Evolutionary conservation across 768 basidiomycete genomes (phyloP).

Genomic region (Hygrocybe punicea): DNA sequence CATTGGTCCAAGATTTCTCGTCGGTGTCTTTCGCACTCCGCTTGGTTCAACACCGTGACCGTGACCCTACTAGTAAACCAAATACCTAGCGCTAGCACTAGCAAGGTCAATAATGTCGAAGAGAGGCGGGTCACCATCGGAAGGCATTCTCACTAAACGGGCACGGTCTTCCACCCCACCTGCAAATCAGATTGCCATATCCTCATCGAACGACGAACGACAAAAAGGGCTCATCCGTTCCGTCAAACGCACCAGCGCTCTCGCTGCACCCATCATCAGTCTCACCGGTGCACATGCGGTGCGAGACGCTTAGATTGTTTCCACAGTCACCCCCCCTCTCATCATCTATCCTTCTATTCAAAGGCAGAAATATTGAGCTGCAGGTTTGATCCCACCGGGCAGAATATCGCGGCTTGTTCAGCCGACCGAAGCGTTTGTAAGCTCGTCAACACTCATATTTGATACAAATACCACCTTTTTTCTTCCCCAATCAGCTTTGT

Average conservation of each 20-base stretch:
- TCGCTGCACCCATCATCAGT: slow-evolving; percentile 92
- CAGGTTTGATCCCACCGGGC: slow-evolving; percentile 90
- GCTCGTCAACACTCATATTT: slow-evolving; percentile 39
- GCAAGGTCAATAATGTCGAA: slow-evolving; percentile 80
- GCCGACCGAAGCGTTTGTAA: slow-evolving; percentile 86
- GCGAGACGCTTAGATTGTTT: slow-evolving; percentile 28
- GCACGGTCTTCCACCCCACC: slow-evolving; percentile 49
- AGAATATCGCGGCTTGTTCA: slow-evolving; percentile 90
- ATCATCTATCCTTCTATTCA: neutral
- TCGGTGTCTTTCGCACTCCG: too few relatives aligned
- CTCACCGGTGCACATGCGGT: slow-evolving; percentile 85
- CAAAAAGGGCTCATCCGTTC: slow-evolving; percentile 78
- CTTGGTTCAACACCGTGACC: too few relatives aligned
- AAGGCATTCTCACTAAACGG: slow-evolving; percentile 58
- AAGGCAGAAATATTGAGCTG: slow-evolving; percentile 84
- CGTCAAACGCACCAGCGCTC: slow-evolving; percentile 86
- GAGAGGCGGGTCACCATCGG: slow-evolving; percentile 58
- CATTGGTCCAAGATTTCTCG: too few relatives aligned
- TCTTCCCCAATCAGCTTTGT: slow-evolving; percentile 76
- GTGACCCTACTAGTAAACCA: too few relatives aligned
- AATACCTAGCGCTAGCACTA: too few relatives aligned
- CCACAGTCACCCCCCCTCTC: neutral
- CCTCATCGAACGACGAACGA: slow-evolving; percentile 67
- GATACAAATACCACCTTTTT: too few relatives aligned
- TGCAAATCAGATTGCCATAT: slow-evolving; percentile 70